Conservation (phyloP, 257 asterid species). For the Lycium barbarum region DNA sequence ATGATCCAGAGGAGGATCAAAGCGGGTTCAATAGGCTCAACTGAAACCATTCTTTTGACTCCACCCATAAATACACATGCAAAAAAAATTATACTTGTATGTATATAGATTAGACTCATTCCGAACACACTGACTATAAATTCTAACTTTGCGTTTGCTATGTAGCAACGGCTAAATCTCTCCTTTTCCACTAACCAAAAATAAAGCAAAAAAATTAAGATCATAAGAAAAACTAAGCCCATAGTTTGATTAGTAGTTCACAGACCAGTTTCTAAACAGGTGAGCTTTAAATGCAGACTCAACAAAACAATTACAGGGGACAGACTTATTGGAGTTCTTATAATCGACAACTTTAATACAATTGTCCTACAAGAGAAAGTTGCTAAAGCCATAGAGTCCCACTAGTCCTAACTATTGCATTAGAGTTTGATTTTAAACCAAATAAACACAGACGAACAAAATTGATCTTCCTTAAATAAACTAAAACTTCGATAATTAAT, state of each 20-base stretch:
- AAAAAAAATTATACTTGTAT: neutral
- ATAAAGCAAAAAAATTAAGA: neutral
- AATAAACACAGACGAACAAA: neutral
- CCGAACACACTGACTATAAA: neutral
- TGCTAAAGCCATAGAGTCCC: neutral
- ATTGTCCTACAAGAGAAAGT: neutral
- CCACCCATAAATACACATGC: neutral
- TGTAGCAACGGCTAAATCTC: neutral
- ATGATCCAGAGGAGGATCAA: neutral
- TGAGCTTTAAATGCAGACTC: constrained; percentile 1
- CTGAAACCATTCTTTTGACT: neutral
- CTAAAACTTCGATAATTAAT: neutral
- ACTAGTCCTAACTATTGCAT: too few species aligned
- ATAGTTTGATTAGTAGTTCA: neutral
- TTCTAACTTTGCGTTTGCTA: neutral
- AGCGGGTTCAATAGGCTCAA: neutral
- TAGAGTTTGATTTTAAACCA: neutral
- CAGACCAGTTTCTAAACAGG: constrained; percentile 1
- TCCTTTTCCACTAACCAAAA: neutral
- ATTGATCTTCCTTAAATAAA: neutral
- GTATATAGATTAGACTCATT: neutral
- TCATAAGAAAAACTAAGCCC: neutral
- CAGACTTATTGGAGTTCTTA: neutral
- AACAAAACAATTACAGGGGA: neutral
- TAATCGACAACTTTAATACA: neutral